These are phyloP conservation scores for Nannochloropsis gaditana DNA, from an alignment of 108 stramenopile species.

Conservation along the genomic window DNA sequence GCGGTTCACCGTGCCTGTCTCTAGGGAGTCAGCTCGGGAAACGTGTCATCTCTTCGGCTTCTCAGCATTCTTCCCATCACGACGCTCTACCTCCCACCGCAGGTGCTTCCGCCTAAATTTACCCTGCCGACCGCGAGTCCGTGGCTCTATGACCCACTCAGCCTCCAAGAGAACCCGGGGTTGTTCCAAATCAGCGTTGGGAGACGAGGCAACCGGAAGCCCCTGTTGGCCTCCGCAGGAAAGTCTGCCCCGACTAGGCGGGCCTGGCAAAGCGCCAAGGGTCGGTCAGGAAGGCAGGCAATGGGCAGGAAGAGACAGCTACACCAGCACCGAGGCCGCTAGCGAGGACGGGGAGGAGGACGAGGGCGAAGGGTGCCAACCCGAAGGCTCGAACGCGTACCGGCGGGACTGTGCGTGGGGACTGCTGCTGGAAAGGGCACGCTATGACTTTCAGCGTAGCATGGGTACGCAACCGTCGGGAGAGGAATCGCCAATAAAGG, in stretches of 20 bases:
- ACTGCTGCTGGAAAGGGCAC: neutral
- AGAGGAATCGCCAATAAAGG: neutral
- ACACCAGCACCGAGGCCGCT: neutral
- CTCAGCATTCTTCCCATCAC: too few relatives aligned
- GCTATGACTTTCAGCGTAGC: neutral
- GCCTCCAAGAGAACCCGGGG: too few relatives aligned
- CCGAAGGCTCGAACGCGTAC: too few relatives aligned
- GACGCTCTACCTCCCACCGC: neutral
- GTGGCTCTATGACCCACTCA: neutral
- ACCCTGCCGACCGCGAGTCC: neutral
- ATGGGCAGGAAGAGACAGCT: neutral
- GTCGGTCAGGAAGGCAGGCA: neutral
- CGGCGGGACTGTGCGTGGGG: too few relatives aligned
- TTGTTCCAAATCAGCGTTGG: too few relatives aligned
- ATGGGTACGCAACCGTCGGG: neutral
- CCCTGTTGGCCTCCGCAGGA: too few relatives aligned
- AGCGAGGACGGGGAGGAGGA: neutral
- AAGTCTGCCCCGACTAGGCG: too few relatives aligned
- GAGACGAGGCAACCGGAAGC: too few relatives aligned
- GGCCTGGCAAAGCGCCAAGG: too few relatives aligned
- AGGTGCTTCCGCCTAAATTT: conserved; percentile 20
- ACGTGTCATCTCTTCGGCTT: too few relatives aligned
- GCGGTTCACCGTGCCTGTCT: too few relatives aligned
- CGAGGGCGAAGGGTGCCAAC: neutral
- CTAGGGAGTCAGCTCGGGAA: too few relatives aligned